Conservation (phyloP, 306 rosid genomes). For the Chamaecrista fasciculata region DNA sequence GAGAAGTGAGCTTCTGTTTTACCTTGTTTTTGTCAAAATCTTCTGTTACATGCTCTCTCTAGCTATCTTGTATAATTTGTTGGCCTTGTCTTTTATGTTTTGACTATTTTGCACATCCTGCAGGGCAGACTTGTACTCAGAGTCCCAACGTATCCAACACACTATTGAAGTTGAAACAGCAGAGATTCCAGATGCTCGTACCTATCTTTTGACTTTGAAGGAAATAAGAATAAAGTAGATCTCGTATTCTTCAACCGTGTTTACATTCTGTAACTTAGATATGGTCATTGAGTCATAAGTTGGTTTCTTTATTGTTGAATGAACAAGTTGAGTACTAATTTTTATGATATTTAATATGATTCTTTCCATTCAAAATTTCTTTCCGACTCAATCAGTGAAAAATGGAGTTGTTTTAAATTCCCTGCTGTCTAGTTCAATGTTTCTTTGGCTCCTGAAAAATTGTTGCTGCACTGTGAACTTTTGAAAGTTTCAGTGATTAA, state of each 20-base stretch:
- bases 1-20: constrained; percentile 67
- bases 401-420: constrained; percentile 1
- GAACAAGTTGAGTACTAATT: not conserved
- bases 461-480: not conserved
- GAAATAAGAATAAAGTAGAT: constrained; percentile 71
- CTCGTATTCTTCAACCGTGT: constrained; percentile 22
- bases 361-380: not conserved
- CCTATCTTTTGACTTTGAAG: constrained; percentile 81
- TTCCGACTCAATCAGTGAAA: constrained; percentile 4
- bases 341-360: constrained; percentile 1
- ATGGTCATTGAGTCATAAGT: constrained; percentile 5
- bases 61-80: not conserved
- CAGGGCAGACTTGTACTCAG: constrained; percentile 77
- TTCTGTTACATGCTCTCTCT: not conserved
- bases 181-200: constrained; percentile 83
- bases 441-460: not conserved
- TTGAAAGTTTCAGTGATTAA: not conserved
- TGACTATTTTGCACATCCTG: constrained; percentile 21
- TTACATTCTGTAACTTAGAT: constrained; percentile 22
- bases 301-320: not conserved
- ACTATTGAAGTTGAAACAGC: constrained; percentile 58
- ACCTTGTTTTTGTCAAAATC: constrained; percentile 7
- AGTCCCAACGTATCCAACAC: constrained; percentile 54
- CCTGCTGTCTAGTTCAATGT: not conserved
- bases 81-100: not conserved